Base-by-base conservation (phyloP, 2,329 filamentous ascomycete species). In the Zasmidium angulare region DNA sequence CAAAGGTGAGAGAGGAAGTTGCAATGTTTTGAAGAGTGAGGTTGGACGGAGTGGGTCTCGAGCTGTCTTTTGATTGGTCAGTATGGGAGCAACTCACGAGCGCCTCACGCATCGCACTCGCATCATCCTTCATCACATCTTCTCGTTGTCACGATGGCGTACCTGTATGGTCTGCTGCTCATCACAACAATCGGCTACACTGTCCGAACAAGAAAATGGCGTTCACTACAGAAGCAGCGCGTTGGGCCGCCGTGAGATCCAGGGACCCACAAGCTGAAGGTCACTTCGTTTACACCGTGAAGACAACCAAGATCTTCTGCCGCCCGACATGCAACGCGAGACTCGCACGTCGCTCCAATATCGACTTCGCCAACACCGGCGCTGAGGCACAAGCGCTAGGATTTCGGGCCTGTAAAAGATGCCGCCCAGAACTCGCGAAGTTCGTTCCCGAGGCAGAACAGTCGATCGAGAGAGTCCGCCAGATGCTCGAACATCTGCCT, bases 291-390 rank as follows among this genome's bases (percentile, higher is more conserved):
- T 86, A 86, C 73, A 78, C 75, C 19, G 82, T 86, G n/a, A 76
- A 77, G 55, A 82, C 81, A 0, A 86, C 83, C 2, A 77, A 75
- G 48, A 83, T 84, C 53, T 88, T 85, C 72, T 88, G 86, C 69
- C 80, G 85, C 1, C 84, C 85, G 1, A 84, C 79, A 20, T 88
- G 86, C 69, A 81, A 82, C 17, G 80, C 82, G 2, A 81, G 85
- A n/a, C 79, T 90, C 14, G 81, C 83, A 1, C 76, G 79, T 1
- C 77, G 83, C n/a, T 78, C 83, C 11, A 82, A 83, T 20, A 77
- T 90, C 29, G 72, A 75, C 29, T 88, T 86, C 72, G 85, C 79
- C 71, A 69, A 78, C 17, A 77, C 74, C 0, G 67, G 76, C 0
- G 60, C 68, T 0, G 75, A 80, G 26, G 86, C 86, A 1, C 77